A percentile compares a stretch with the other conserved stretches of the same genome.
These are phyloP conservation scores for Coemansia sp. DNA, from an alignment of 192 early-diverging fungal genomes.

Conservation along the genomic window DNA sequence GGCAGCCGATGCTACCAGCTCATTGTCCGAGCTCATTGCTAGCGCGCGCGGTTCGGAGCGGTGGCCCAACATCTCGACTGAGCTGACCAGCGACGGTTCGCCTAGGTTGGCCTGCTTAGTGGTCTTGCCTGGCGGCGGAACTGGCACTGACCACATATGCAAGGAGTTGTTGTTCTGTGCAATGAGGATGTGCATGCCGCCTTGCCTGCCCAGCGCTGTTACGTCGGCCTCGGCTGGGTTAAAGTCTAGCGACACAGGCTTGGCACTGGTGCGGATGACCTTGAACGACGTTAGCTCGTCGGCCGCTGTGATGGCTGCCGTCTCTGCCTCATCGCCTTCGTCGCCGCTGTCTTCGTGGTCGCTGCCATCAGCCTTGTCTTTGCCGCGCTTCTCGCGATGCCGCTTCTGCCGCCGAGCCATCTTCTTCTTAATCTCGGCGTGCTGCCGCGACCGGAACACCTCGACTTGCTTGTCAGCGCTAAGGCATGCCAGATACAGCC, in stretches of 20 bases:
- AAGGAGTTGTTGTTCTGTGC: conserved; percentile 83
- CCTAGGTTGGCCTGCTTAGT: conserved; percentile 68
- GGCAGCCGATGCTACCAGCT: conserved; percentile 86
- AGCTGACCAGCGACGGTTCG: conserved; percentile 67
- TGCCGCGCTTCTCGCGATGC: conserved; percentile 72
- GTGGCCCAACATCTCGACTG: conserved; percentile 88
- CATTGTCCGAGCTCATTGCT: conserved; percentile 88
- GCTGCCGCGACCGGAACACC: conserved; percentile 77
- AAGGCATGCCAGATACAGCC: conserved; percentile 78
- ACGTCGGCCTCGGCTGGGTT: conserved; percentile 39
- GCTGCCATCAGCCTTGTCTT: conserved; percentile 37
- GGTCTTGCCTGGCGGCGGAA: conserved; percentile 61
- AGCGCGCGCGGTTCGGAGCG: conserved; percentile 88
- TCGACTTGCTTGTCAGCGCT: conserved; percentile 83
- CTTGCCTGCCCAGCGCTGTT: conserved; percentile 28
- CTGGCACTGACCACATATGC: conserved; percentile 71
- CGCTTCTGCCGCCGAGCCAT: conserved; percentile 79
- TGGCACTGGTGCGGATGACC: conserved; percentile 75
- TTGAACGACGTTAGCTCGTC: conserved; percentile 80
- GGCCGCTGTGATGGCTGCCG: conserved; percentile 60
- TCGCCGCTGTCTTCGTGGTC: conserved; percentile 40
- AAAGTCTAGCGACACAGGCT: conserved; percentile 72
- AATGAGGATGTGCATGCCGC: conserved; percentile 62
- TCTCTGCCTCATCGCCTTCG: conserved; percentile 13
- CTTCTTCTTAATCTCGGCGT: conserved; percentile 85